Conservation (phyloP, 345 rosid genomes). For the Populus davidiana region DNA sequence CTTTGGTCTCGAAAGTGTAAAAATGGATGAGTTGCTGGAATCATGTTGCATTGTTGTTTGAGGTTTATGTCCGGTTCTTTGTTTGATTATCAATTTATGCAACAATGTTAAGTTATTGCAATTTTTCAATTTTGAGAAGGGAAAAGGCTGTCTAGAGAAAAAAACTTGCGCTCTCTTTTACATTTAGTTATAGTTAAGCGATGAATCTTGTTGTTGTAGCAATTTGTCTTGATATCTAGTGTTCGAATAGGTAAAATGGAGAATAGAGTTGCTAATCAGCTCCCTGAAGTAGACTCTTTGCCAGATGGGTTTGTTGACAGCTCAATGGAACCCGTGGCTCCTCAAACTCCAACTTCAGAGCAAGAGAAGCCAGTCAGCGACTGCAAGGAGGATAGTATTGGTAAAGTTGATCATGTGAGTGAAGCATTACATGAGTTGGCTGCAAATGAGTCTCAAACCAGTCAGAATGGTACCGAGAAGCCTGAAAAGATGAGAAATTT, state of each 20-base stretch:
- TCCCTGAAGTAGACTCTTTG: conserved; percentile 86
- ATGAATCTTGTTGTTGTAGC: not conserved
- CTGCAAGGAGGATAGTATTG: conserved; percentile 26
- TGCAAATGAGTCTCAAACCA: conserved; percentile 25
- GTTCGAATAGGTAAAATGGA: conserved; percentile 48
- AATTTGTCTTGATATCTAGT: not conserved
- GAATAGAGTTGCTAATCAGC: conserved; percentile 53
- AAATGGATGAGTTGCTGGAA: not conserved
- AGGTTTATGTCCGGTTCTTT: not conserved
- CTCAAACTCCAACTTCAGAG: conserved; percentile 41
- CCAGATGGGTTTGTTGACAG: conserved; percentile 93
- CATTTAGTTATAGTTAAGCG: not conserved
- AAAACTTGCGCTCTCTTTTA: too few species aligned
- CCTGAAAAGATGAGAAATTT: conserved; percentile 48
- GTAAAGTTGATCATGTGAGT: conserved; percentile 20
- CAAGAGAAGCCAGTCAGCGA: conserved; percentile 40
- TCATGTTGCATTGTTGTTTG: not conserved
- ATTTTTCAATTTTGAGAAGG: too few species aligned
- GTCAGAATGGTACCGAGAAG: conserved; percentile 37
- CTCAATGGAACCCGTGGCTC: conserved; percentile 51
- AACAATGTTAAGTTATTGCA: not conserved
- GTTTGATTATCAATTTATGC: not conserved
- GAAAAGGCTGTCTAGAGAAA: not conserved
- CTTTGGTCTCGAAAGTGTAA: not conserved
- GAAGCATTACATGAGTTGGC: conserved; percentile 13